These are phyloP conservation scores for Penicillium soppii DNA, from an alignment of 495 filamentous ascomycete genomes.

Conservation along the genomic window DNA sequence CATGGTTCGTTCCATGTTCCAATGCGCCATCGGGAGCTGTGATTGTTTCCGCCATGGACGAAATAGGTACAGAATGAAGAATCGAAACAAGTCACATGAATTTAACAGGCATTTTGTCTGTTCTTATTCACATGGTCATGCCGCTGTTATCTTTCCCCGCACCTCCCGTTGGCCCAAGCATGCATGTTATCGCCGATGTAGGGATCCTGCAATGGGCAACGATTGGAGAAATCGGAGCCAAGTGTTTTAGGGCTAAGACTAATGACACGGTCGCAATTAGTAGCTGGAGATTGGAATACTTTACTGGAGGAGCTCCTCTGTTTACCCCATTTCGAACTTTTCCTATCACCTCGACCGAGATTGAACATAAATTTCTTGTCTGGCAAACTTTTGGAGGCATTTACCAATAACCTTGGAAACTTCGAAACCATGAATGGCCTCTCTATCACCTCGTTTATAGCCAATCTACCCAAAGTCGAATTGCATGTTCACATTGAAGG, in stretches of 20 bases:
- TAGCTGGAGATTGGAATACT: too few relatives aligned
- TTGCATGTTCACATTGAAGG: constrained; percentile 49
- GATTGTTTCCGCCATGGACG: constrained; percentile 8
- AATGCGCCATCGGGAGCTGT: background rate
- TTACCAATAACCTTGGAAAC: background rate
- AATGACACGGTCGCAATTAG: background rate
- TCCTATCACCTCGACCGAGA: too few relatives aligned
- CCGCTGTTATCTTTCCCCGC: constrained; percentile 20
- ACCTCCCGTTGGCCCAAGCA: constrained; percentile 11
- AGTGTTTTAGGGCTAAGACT: background rate
- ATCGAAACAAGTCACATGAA: background rate
- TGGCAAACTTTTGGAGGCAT: too few relatives aligned
- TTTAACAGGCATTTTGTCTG: background rate
- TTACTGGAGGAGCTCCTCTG: background rate
- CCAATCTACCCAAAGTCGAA: constrained; percentile 40
- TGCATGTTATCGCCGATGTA: constrained; percentile 9
- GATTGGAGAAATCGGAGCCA: background rate
- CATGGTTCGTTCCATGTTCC: constrained; percentile 11
- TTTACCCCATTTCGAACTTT: background rate
- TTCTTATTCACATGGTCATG: background rate
- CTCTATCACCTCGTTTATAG: constrained; percentile 29
- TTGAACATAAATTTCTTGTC: too few relatives aligned
- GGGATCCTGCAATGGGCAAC: background rate
- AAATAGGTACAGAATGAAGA: background rate
- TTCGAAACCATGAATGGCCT: constrained; percentile 26